phyloP scores from a whole-genome alignment of 306 rosid genomes.

The Hylodesmum podocarpum region DNA sequence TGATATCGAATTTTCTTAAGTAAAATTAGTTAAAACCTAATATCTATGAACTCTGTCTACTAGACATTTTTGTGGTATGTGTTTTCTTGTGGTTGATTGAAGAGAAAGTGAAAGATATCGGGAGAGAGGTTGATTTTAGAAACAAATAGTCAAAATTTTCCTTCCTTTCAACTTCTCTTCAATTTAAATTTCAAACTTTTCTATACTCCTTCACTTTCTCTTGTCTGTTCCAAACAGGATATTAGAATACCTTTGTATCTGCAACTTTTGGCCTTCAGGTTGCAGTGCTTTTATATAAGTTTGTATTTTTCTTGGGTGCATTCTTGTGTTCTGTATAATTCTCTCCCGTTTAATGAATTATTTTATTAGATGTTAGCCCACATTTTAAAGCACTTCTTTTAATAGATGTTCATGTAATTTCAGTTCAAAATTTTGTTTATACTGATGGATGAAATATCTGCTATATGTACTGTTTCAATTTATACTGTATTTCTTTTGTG shows the following conservation, averaged over 20 bases:
- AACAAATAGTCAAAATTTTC: no score
- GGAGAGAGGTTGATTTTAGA: no score
- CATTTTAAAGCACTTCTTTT: neutral
- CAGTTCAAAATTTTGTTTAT: neutral
- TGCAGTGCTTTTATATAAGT: neutral
- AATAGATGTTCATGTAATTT: neutral
- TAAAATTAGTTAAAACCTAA: neutral
- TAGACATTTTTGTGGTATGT: neutral
- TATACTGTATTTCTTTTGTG: neutral
- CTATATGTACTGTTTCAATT: no score
- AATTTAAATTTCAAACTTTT: no score
- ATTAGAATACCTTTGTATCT: neutral
- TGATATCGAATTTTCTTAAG: neutral
- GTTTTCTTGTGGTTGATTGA: no score
- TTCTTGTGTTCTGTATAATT: neutral
- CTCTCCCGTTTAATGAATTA: neutral
- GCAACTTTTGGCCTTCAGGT: slow-evolving; percentile 8
- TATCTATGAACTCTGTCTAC: neutral
- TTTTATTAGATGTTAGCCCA: neutral
- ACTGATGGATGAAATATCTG: neutral
- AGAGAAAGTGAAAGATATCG: no score
- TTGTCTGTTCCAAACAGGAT: no score
- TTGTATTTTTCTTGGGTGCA: neutral
- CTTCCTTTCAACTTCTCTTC: no score
- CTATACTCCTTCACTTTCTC: no score